A percentile compares a stretch with the other conserved stretches of the same genome.
phyloP scores from a whole-genome alignment of 2,329 filamentous ascomycete genomes.

The Rutstroemia sp. region DNA sequence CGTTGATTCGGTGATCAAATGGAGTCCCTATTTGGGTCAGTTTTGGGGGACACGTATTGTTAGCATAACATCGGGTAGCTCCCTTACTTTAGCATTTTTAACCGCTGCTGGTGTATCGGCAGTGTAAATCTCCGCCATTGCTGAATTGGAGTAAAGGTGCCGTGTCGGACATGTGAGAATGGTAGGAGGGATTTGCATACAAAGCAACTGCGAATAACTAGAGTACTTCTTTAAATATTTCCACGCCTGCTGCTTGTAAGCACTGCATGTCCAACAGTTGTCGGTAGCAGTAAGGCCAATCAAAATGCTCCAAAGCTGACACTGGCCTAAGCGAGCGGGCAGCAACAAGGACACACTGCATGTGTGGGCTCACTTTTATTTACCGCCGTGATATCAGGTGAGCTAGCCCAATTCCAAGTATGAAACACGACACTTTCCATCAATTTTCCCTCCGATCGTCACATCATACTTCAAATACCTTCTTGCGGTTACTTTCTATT shows the following conservation, averaged over 20 bases:
- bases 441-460: background rate
- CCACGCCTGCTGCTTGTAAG: background rate
- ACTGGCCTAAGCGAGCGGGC: too few relatives aligned
- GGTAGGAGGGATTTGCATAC: background rate
- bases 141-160: background rate
- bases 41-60: background rate
- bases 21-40: slow-evolving; percentile 33
- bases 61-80: background rate
- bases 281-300: too few relatives aligned
- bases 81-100: slow-evolving; percentile 13
- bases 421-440: too few relatives aligned
- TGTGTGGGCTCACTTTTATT: too few relatives aligned
- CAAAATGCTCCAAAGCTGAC: too few relatives aligned
- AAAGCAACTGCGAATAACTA: background rate
- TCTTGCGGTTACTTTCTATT: background rate
- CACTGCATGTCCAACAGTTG: background rate
- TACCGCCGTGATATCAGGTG: too few relatives aligned
- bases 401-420: too few relatives aligned
- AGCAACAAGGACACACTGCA: too few relatives aligned
- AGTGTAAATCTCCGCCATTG: slow-evolving; percentile 3
- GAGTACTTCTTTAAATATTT: background rate
- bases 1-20: slow-evolving; percentile 43
- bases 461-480: background rate
- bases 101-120: slow-evolving; percentile 10
- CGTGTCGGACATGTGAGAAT: background rate